These are phyloP conservation scores for Plantago elongata DNA, from an alignment of 257 asterid genomes.

Conservation along the genomic window DNA sequence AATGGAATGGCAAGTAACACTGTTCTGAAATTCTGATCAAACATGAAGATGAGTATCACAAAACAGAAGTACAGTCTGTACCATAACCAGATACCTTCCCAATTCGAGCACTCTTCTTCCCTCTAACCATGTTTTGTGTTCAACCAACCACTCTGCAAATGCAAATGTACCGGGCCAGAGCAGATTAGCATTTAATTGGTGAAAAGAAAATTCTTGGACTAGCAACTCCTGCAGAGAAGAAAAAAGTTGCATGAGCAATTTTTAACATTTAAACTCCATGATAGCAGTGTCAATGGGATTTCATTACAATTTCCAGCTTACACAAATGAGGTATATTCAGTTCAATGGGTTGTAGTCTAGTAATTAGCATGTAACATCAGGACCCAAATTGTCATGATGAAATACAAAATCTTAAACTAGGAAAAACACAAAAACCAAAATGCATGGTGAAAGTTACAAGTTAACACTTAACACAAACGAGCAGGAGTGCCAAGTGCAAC, in stretches of 20 bases:
- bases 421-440: too few species aligned
- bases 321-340: neutral
- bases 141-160: conserved; percentile 77
- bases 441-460: too few species aligned
- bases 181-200: conserved; percentile 84
- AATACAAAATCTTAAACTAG: too few species aligned
- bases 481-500: too few species aligned
- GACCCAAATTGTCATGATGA: too few species aligned
- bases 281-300: neutral
- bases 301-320: neutral
- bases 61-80: neutral
- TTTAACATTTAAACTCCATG: conserved; percentile 5
- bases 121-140: conserved; percentile 49
- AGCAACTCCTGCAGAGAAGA: conserved; percentile 61
- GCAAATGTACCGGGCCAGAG: conserved; percentile 98
- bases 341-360: neutral
- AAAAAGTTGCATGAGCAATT: conserved; percentile 3
- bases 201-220: conserved; percentile 78
- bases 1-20: neutral
- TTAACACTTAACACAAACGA: too few species aligned
- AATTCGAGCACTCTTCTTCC: conserved; percentile 67
- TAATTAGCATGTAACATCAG: neutral
- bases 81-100: conserved; percentile 55
- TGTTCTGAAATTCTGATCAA: neutral
- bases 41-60: neutral